Conservation (phyloP, 352 stramenopile genomes). For the Blastocystis sp. region DNA sequence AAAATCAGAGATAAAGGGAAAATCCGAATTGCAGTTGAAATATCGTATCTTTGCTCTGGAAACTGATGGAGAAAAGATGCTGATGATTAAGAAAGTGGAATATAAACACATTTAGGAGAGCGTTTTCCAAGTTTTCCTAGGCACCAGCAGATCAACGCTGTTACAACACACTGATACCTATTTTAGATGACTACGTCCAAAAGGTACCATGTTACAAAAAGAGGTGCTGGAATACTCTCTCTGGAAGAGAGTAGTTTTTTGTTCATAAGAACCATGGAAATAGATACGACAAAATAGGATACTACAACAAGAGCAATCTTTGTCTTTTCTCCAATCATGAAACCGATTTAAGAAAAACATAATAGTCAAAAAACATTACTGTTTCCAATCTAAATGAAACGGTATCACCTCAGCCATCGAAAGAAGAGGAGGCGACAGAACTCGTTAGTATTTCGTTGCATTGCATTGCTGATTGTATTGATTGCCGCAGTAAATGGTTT, state of each 20-base stretch:
- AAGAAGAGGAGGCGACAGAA: too few species aligned
- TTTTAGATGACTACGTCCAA: background rate
- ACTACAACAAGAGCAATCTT: constrained; percentile 72
- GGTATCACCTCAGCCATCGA: too few species aligned
- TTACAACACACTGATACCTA: constrained; percentile 73
- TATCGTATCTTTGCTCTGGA: constrained; percentile 71
- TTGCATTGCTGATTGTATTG: too few species aligned
- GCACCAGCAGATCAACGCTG: constrained; percentile 71
- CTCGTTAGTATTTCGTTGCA: too few species aligned
- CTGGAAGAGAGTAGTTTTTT: constrained; percentile 73
- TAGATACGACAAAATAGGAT: constrained; percentile 75
- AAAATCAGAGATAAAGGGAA: constrained; percentile 74
- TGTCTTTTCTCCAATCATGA: constrained; percentile 37
- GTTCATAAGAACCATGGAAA: constrained; percentile 79
- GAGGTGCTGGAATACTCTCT: constrained; percentile 70
- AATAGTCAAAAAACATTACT: too few species aligned
- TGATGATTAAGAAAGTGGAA: background rate
- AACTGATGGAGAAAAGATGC: constrained; percentile 72
- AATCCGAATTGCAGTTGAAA: constrained; percentile 67
- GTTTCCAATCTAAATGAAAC: too few species aligned
- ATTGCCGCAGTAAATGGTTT: too few species aligned
- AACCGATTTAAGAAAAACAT: too few species aligned
- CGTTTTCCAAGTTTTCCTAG: constrained; percentile 69
- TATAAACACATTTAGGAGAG: background rate
- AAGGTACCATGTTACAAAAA: constrained; percentile 77